Evolutionary conservation across 176 grass and related monocot species (phyloP).

Genomic region (Panicum miliaceum): DNA sequence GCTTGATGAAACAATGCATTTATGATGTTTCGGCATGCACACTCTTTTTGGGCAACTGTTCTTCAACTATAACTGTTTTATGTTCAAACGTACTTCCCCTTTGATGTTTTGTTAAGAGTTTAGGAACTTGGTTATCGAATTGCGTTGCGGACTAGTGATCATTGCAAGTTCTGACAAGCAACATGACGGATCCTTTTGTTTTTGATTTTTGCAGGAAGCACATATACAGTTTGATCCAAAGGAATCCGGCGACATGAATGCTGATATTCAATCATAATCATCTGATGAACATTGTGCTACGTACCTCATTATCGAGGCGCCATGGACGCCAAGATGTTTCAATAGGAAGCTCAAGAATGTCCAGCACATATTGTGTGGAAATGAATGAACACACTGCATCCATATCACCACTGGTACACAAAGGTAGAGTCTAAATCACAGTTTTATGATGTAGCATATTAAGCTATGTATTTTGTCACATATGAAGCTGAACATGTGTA

Average conservation of each 20-base stretch:
- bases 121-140: background rate
- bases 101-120: background rate
- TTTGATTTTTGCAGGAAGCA: background rate
- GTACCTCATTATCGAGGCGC: constrained; percentile 53
- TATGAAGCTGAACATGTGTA: constrained; percentile 31
- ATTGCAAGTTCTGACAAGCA: background rate
- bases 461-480: constrained; percentile 8
- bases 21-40: background rate
- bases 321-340: constrained; percentile 70
- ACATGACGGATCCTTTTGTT: background rate
- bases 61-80: background rate
- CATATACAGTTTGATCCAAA: background rate
- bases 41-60: background rate
- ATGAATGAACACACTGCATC: constrained; percentile 68
- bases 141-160: background rate
- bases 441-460: background rate
- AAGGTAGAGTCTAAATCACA: background rate
- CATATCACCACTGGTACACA: constrained; percentile 58
- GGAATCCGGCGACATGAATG: constrained; percentile 2
- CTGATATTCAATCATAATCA: constrained; percentile 24
- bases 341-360: constrained; percentile 49
- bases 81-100: background rate
- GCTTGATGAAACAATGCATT: constrained; percentile 13
- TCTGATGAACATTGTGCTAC: background rate
- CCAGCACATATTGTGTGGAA: constrained; percentile 58